phyloP scores from a whole-genome alignment of 2,329 filamentous ascomycete genomes.

The Penicillium concentricum region DNA sequence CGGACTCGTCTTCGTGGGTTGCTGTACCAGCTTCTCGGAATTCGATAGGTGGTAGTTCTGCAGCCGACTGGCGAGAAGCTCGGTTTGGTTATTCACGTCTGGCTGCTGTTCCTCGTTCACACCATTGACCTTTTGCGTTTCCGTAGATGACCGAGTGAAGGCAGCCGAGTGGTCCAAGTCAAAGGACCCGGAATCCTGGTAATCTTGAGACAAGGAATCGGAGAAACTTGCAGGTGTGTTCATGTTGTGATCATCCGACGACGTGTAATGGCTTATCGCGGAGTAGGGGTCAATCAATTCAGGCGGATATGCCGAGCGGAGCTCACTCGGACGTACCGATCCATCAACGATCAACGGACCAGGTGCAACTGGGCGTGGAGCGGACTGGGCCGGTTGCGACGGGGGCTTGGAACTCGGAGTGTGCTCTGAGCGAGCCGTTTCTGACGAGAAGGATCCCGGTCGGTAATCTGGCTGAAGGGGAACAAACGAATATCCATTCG shows the following conservation, averaged over 20 bases:
- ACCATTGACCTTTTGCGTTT: slow-evolving; percentile 20
- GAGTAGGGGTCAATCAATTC: slow-evolving; percentile 39
- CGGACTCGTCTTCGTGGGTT: slow-evolving; percentile 22
- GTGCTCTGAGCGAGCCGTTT: slow-evolving; percentile 28
- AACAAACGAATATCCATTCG: slow-evolving; percentile 39
- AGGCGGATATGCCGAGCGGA: slow-evolving; percentile 31
- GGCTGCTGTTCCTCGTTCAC: slow-evolving; percentile 10
- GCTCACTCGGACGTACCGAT: slow-evolving; percentile 42
- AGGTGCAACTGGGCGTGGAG: slow-evolving; percentile 29
- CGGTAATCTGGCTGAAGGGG: slow-evolving; percentile 37
- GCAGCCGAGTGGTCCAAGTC: slow-evolving; percentile 34
- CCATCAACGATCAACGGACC: slow-evolving; percentile 51
- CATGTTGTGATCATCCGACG: slow-evolving; percentile 40
- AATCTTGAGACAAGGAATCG: slow-evolving; percentile 40
- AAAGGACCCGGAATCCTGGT: slow-evolving; percentile 37
- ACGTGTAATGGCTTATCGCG: slow-evolving; percentile 40
- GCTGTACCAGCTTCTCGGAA: slow-evolving; percentile 28
- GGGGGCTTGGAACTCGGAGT: slow-evolving; percentile 20
- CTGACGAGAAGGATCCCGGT: slow-evolving; percentile 25
- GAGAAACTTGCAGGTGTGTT: slow-evolving; percentile 40
- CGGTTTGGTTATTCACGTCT: slow-evolving; percentile 31
- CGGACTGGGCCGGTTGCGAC: slow-evolving; percentile 16
- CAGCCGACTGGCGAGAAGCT: slow-evolving; percentile 38
- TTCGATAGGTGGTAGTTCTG: slow-evolving; percentile 41
- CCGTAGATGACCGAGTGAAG: slow-evolving; percentile 28